These are phyloP conservation scores for Oemleria cerasiformis DNA, from an alignment of 306 rosid species.

Conservation along the genomic window DNA sequence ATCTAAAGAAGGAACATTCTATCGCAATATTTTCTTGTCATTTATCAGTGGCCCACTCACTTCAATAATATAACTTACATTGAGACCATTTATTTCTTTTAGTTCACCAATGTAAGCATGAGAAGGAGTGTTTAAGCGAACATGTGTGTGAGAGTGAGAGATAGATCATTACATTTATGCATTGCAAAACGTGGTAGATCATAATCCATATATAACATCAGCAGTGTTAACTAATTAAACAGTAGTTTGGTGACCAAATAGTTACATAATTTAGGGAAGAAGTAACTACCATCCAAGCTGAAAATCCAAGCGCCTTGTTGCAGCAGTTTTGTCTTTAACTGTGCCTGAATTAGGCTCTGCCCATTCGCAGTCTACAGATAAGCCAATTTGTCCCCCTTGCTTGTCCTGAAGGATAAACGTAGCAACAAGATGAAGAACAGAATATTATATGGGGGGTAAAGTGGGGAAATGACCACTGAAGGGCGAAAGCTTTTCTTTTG, in stretches of 20 bases:
- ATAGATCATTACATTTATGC: no score
- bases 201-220: no score
- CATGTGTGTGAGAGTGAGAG: no score
- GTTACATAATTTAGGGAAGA: not conserved
- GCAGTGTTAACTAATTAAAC: not conserved
- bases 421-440: constrained; percentile 13
- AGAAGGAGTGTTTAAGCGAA: no score
- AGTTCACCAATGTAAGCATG: not conserved
- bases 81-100: not conserved
- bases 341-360: constrained; percentile 80
- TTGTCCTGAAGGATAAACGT: constrained; percentile 43
- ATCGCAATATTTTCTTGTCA: not conserved
- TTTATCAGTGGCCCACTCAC: constrained; percentile 13
- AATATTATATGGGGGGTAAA: not conserved
- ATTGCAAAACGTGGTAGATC: no score
- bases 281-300: constrained; percentile 77
- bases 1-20: not conserved
- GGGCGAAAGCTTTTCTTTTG: no score
- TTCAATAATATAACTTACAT: not conserved
- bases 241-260: not conserved
- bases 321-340: constrained; percentile 69
- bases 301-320: constrained; percentile 87
- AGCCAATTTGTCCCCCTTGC: constrained; percentile 83
- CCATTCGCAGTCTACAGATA: constrained; percentile 88
- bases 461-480: no score